Conservation (phyloP, 305 asterid genomes). For the Coffea humblotiana region DNA sequence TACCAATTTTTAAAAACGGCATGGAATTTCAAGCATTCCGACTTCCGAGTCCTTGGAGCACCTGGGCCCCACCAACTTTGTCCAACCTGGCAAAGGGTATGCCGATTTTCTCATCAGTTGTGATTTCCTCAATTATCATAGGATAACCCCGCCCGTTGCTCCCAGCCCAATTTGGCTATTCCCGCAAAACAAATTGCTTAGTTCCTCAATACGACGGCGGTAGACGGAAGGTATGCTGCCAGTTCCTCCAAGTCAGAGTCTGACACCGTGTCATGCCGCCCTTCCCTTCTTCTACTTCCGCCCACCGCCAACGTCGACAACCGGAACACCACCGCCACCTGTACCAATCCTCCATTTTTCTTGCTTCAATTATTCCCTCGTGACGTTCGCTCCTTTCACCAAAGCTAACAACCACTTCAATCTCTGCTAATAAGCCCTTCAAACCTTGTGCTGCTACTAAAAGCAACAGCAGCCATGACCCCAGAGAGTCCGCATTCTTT, state of each 20-base stretch:
- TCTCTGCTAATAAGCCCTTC: neutral
- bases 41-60: neutral
- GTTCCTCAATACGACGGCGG: neutral
- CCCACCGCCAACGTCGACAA: neutral
- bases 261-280: neutral
- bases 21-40: no score
- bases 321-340: neutral
- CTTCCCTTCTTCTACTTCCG: neutral
- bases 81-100: neutral
- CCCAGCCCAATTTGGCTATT: neutral
- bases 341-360: neutral
- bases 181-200: neutral
- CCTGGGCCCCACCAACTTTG: neutral
- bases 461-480: slow-evolving; percentile 39
- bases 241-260: neutral
- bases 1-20: no score
- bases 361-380: neutral
- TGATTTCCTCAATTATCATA: no score
- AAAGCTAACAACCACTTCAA: neutral
- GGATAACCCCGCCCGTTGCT: neutral
- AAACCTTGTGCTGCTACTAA: neutral
- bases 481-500: slow-evolving; percentile 45
- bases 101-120: no score
- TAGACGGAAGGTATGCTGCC: neutral
- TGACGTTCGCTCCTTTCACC: neutral